A percentile compares a stretch with the other conserved stretches of the same genome.
Conservation (phyloP, 1,284 basidiomycete species). For the Heterobasidion irregulare region DNA sequence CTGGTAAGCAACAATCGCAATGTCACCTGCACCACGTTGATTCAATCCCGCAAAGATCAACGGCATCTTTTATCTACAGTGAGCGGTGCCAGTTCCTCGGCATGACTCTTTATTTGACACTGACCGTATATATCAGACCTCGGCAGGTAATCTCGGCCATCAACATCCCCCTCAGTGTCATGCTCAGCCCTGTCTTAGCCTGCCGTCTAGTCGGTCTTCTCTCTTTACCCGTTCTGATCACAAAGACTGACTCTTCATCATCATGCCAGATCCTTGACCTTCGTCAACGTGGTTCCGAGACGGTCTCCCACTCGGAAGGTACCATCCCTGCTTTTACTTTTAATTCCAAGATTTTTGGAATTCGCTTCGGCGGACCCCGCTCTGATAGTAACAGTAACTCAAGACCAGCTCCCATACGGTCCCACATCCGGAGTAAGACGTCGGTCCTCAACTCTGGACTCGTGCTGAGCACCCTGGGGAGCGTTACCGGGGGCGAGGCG, state of each 20-base stretch:
- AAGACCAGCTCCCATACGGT: slow-evolving; percentile 6
- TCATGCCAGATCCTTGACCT: slow-evolving; percentile 58
- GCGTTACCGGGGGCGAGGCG: slow-evolving; percentile 32
- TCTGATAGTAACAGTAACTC: slow-evolving; percentile 6
- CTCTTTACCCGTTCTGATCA: slow-evolving; percentile 2
- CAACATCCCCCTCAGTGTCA: slow-evolving; percentile 78
- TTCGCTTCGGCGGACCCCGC: slow-evolving; percentile 13
- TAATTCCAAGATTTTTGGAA: slow-evolving; percentile 20
- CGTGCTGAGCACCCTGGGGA: slow-evolving; percentile 61
- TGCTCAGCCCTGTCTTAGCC: slow-evolving; percentile 72
- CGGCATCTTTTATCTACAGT: slow-evolving; percentile 79
- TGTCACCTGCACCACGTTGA: slow-evolving; percentile 1
- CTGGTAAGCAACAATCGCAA: slow-evolving; percentile 27
- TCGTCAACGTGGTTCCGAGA: slow-evolving; percentile 67
- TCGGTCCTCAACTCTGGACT: slow-evolving; percentile 47
- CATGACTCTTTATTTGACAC: not conserved
- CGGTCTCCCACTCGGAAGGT: slow-evolving; percentile 52
- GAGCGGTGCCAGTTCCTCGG: slow-evolving; percentile 13
- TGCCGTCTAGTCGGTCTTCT: slow-evolving; percentile 53
- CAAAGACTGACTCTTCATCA: not conserved
- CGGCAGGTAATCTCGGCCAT: slow-evolving; percentile 76
- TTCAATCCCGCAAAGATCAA: slow-evolving; percentile 37
- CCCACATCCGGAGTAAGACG: slow-evolving; percentile 7
- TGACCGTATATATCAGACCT: slow-evolving; percentile 35
- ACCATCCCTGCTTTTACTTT: slow-evolving; percentile 23